Evolutionary conservation across 768 basidiomycete species (phyloP), one percentile per base, ranked within the genome.

Genomic region (Auriscalpium microsporum): DNA sequence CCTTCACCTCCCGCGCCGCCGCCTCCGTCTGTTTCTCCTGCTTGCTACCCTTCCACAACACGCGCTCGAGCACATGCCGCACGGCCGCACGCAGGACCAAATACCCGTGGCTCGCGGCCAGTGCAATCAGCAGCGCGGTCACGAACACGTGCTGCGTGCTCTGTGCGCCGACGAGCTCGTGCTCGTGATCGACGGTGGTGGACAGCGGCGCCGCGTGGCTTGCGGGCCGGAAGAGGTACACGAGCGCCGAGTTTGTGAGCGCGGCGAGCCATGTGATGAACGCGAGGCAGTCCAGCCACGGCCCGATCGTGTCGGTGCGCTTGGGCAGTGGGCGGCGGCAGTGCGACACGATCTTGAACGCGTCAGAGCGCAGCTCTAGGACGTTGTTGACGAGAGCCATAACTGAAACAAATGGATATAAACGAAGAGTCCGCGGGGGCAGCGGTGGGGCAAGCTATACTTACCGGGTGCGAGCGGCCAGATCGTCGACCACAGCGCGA

Each of bases 351-450:
- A 99, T 88, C 75, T 98, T 97, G 78, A 95, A 87, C 5, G 96
- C 96, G 65, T 99, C 95, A 3, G 87, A 90, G 16, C 94, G 85
- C 5, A 92, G 72, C 72, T 99, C 95, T 57, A 98, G 71, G 68
- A 90, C 79, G 69, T 99, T 97, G 75, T 98, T 99, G 48, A 96
- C 63, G 19, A 95, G 76, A 0, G 92, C 87, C 80, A 93, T 90
- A 9, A 85, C 80, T 75, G 62, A 11, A 52, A n/a, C 10, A 56
- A 33, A 51, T 37, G 13, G 13, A 51, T 48, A 23, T 14, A 13
- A 55, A 35, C 36, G 37, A 33, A n/a, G 40, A 50, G 45, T 33
- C 35, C 40, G 16, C 17, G 50, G 36, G 19, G n/a, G 44, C 46
- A 52, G 4, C 16, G 10, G 2, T 23, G 28, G 9, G 17, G 19